phyloP scores from a whole-genome alignment of 73 alveolate species.

The Breviolum minutum region DNA sequence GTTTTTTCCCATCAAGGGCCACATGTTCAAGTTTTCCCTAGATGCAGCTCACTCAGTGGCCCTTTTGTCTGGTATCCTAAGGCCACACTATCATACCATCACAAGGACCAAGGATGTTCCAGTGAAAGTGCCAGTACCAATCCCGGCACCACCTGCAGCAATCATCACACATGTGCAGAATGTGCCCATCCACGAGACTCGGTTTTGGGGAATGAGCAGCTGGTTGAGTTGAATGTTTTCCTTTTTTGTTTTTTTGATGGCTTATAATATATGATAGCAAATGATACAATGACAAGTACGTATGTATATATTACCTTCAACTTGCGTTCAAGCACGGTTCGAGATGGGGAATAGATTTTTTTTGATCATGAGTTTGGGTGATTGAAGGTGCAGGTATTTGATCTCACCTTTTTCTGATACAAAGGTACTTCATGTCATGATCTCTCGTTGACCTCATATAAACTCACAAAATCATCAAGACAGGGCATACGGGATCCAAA shows the following conservation, averaged over 20 bases:
- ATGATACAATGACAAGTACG: not conserved
- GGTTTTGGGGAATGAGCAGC: not conserved
- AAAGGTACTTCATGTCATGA: too few species aligned
- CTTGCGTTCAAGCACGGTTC: not conserved
- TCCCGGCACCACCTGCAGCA: conserved; percentile 34
- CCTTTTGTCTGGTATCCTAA: not conserved
- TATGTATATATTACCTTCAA: not conserved
- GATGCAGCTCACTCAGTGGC: too few species aligned
- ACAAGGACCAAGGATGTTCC: not conserved
- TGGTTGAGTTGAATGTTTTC: not conserved
- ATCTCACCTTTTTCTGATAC: too few species aligned
- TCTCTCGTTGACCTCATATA: too few species aligned
- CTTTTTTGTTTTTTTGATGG: not conserved
- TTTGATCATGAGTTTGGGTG: not conserved
- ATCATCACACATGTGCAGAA: conserved; percentile 24
- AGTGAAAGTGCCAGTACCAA: conserved; percentile 8
- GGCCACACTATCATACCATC: conserved; percentile 15
- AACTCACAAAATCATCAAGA: too few species aligned
- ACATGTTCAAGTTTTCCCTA: not conserved
- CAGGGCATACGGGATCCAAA: too few species aligned
- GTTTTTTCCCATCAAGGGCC: not conserved
- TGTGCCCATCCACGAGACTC: not conserved
- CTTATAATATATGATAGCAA: not conserved
- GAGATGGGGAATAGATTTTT: not conserved
- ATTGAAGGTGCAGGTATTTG: too few species aligned